Evolutionary conservation across 139 green algal species (phyloP).

Genomic region (Astrephomene gubernaculifera): DNA sequence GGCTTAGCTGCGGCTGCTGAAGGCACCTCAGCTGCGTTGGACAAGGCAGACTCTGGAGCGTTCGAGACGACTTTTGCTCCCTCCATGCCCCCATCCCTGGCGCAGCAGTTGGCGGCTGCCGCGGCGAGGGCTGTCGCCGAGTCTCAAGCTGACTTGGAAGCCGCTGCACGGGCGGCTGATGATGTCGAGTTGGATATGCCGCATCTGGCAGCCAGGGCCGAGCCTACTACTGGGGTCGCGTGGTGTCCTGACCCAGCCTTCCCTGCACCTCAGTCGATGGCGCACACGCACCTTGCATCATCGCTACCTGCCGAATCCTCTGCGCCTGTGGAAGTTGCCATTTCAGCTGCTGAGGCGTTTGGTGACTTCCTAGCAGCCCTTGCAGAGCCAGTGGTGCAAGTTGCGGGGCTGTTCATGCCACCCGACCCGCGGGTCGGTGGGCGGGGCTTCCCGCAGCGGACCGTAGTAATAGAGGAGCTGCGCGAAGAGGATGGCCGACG

Average conservation of each 20-base stretch:
- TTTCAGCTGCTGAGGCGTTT: neutral
- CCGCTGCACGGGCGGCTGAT: neutral
- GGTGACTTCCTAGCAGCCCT: slow-evolving; percentile 26
- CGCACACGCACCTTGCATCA: neutral
- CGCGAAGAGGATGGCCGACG: neutral
- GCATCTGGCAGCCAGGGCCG: neutral
- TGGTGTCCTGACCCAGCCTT: slow-evolving; percentile 16
- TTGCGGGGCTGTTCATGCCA: neutral
- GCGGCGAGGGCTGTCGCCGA: neutral
- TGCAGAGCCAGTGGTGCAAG: slow-evolving; percentile 3
- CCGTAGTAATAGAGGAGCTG: slow-evolving; percentile 2
- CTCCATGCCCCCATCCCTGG: neutral
- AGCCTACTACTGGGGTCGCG: neutral
- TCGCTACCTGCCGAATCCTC: too few species aligned
- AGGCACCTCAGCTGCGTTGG: too few species aligned
- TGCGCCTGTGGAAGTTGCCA: too few species aligned
- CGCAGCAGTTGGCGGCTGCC: neutral
- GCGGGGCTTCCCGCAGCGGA: neutral
- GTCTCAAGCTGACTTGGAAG: slow-evolving; percentile 7
- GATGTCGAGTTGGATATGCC: slow-evolving; percentile 32
- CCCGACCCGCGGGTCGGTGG: neutral
- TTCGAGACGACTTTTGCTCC: neutral
- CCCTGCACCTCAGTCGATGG: neutral
- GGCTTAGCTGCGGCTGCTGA: too few species aligned
- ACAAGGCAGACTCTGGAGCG: too few species aligned